phyloP scores from a whole-genome alignment of 768 basidiomycete genomes.

The Naganishia vaughanmartiniae region DNA sequence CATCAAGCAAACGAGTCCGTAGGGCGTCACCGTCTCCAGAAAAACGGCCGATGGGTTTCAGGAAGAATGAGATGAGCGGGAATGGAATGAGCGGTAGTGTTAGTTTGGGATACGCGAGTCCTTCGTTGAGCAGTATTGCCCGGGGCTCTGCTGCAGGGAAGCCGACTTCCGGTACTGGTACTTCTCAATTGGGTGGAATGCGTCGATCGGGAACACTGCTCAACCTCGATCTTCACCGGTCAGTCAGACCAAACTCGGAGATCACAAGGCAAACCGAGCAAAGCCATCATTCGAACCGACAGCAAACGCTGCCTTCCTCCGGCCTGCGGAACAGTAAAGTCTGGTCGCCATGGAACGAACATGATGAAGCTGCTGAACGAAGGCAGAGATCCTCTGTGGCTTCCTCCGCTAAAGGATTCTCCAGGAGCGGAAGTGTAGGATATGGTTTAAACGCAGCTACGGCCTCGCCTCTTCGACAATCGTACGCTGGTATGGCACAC shows the following conservation, averaged over 20 bases:
- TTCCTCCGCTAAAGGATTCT: background rate
- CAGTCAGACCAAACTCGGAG: conserved; percentile 1
- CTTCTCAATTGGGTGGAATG: background rate
- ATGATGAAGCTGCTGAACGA: background rate
- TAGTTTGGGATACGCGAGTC: conserved; percentile 1
- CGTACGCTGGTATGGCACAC: background rate
- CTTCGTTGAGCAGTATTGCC: background rate
- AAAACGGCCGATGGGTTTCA: background rate
- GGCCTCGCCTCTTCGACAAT: conserved; percentile 8
- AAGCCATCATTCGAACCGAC: background rate
- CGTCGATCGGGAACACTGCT: conserved; percentile 8
- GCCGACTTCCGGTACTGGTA: background rate
- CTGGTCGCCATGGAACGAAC: conserved; percentile 17
- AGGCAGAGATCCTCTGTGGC: background rate
- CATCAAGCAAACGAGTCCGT: conserved; percentile 13
- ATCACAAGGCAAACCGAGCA: background rate
- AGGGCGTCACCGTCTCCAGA: conserved; percentile 1
- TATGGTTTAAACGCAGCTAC: background rate
- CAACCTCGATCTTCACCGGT: conserved; percentile 8
- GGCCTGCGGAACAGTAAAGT: background rate
- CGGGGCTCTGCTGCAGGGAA: background rate
- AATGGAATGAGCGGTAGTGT: conserved; percentile 7
- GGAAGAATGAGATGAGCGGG: background rate
- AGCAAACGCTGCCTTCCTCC: background rate
- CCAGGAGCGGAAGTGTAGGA: conserved; percentile 3